These are phyloP conservation scores for Magnolia sinica DNA, from an alignment of 164 flowering plant genomes.

Conservation along the genomic window DNA sequence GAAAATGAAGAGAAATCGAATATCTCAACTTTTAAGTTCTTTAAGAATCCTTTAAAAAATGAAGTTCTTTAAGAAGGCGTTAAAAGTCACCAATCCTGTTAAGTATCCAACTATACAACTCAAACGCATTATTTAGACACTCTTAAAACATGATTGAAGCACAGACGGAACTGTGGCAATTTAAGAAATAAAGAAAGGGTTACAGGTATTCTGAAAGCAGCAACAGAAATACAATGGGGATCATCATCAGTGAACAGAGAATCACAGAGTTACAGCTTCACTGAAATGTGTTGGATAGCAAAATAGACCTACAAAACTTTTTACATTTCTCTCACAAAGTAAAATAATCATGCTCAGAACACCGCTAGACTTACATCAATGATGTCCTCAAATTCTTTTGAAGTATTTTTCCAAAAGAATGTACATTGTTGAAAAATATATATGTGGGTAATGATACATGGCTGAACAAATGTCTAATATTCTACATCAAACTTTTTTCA, in stretches of 20 bases:
- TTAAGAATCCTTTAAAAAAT: not conserved
- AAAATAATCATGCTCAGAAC: not conserved
- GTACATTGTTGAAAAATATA: too few relatives aligned
- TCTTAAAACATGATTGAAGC: not conserved
- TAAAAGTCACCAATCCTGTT: not conserved
- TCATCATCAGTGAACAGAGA: not conserved
- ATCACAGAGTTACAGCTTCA: not conserved
- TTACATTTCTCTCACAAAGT: not conserved
- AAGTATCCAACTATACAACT: not conserved
- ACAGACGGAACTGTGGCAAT: not conserved
- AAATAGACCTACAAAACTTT: not conserved
- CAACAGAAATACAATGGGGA: not conserved
- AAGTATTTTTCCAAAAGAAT: too few relatives aligned
- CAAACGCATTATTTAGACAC: not conserved
- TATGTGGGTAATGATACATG: too few relatives aligned
- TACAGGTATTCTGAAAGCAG: not conserved
- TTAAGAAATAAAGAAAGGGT: not conserved
- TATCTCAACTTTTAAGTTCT: not conserved
- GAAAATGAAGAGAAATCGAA: not conserved
- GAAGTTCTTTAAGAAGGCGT: not conserved
- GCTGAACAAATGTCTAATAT: not conserved
- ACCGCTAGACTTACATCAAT: not conserved
- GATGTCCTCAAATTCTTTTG: too few relatives aligned
- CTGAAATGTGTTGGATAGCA: not conserved
- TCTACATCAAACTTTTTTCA: not conserved